A percentile compares a stretch with the other conserved stretches of the same genome.
Conservation (phyloP, 1,284 basidiomycete species). For the Fomes fomentarius region DNA sequence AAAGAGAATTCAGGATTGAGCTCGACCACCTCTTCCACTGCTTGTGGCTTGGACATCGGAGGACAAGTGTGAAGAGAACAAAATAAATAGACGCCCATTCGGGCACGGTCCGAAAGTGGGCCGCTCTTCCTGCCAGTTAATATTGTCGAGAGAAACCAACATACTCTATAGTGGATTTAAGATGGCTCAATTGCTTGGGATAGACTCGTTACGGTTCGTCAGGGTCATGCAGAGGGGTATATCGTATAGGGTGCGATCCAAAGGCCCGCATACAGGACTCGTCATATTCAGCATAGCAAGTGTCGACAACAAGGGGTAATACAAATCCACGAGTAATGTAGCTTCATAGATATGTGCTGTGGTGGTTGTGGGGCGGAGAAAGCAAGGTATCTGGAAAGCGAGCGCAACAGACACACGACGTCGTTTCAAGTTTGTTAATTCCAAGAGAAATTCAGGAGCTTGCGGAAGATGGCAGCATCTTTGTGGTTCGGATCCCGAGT, state of each 20-base stretch:
- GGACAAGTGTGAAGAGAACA: slow-evolving; percentile 14
- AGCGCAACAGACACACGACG: slow-evolving; percentile 13
- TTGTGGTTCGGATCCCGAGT: slow-evolving; percentile 29
- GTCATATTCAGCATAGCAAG: slow-evolving; percentile 31
- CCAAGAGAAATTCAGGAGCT: slow-evolving; percentile 36
- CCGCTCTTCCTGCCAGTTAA: not conserved
- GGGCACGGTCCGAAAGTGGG: slow-evolving; percentile 1
- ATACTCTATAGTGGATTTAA: too few relatives aligned
- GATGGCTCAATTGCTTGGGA: not conserved
- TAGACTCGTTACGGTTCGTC: not conserved
- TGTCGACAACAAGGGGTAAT: slow-evolving; percentile 29
- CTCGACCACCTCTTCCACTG: slow-evolving; percentile 54
- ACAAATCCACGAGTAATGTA: slow-evolving; percentile 31
- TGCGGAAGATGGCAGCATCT: slow-evolving; percentile 31
- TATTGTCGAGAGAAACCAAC: too few relatives aligned
- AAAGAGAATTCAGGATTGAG: slow-evolving; percentile 86
- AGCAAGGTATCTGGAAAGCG: slow-evolving; percentile 28
- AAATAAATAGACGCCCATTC: slow-evolving; percentile 19
- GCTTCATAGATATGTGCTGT: slow-evolving; percentile 28
- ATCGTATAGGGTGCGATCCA: slow-evolving; percentile 17
- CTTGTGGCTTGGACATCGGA: slow-evolving; percentile 20
- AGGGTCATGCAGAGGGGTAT: slow-evolving; percentile 7
- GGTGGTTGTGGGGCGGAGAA: slow-evolving; percentile 16
- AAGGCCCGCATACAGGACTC: slow-evolving; percentile 22
- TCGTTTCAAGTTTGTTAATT: slow-evolving; percentile 9